Conservation (phyloP, 225 moss, liverwort and hornwort species). For the Rhytidiadelphus loreus region DNA sequence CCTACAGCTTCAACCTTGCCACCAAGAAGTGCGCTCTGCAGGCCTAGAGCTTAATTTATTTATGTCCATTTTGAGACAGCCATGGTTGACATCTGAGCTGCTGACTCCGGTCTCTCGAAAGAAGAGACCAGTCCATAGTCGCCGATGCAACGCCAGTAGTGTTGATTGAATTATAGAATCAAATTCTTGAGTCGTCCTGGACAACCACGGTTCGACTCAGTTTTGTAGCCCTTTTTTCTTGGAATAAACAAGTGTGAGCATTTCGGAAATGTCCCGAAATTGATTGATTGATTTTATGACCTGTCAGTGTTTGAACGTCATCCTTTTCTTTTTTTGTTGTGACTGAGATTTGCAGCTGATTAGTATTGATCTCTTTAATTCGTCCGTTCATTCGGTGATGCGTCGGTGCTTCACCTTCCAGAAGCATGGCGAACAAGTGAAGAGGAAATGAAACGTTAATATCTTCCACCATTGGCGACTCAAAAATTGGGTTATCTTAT, state of each 20-base stretch:
- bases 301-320: not conserved
- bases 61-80: not conserved
- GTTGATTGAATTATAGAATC: not conserved
- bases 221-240: not conserved
- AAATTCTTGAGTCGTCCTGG: not conserved
- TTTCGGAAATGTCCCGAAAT: not conserved
- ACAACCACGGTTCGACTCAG: not conserved
- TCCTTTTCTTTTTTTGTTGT: not conserved
- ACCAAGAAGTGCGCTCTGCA: conserved; percentile 22
- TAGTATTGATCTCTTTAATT: too few species aligned
- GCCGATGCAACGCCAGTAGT: conserved; percentile 17
- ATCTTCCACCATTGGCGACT: not conserved
- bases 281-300: not conserved
- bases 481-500: too few species aligned
- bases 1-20: conserved; percentile 11
- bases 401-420: not conserved
- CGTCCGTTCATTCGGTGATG: not conserved
- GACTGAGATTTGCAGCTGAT: not conserved
- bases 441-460: not conserved
- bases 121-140: not conserved
- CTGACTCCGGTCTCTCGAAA: not conserved
- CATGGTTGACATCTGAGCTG: conserved; percentile 28
- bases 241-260: not conserved
- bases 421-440: not conserved
- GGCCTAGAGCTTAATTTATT: not conserved